Evolutionary conservation across 495 filamentous ascomycete genomes (phyloP).

Genomic region (Usnea hakonensis): DNA sequence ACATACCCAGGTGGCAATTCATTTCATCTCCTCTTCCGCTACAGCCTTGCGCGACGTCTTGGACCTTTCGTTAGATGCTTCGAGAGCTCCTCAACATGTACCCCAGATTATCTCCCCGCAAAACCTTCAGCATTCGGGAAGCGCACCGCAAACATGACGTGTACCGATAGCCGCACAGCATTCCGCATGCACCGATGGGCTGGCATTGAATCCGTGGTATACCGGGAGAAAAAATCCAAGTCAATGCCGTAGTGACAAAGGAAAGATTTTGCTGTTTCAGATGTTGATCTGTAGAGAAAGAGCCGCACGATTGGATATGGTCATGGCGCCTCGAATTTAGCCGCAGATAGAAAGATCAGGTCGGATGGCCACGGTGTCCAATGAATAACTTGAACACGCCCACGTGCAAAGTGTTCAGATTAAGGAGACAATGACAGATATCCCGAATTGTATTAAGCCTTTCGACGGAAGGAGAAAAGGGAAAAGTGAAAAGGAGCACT

Average conservation of each 20-base stretch:
- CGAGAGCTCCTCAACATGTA: not conserved
- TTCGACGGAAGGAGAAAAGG: not conserved
- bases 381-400: conserved; percentile 2
- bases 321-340: conserved; percentile 10
- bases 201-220: not conserved
- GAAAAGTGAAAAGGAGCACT: not conserved
- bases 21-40: not conserved
- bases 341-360: conserved; percentile 2
- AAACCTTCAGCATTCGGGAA: conserved; percentile 9
- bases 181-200: not conserved
- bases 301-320: conserved; percentile 14
- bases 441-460: not conserved
- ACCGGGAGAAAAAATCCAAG: not conserved
- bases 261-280: conserved; percentile 12
- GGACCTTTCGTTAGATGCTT: not conserved
- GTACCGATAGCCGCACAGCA: conserved; percentile 10
- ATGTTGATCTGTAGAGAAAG: conserved; percentile 6
- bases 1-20: not conserved
- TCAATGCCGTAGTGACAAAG: not conserved
- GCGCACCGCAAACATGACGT: conserved; percentile 10
- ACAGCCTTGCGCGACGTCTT: conserved; percentile 3
- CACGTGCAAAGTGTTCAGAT: conserved; percentile 16
- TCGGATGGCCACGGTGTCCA: conserved; percentile 1
- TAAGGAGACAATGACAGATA: not conserved
- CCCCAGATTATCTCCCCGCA: conserved; percentile 16